Base-by-base conservation (phyloP, 1,284 basidiomycete species). In the Phlebopus sp. region DNA sequence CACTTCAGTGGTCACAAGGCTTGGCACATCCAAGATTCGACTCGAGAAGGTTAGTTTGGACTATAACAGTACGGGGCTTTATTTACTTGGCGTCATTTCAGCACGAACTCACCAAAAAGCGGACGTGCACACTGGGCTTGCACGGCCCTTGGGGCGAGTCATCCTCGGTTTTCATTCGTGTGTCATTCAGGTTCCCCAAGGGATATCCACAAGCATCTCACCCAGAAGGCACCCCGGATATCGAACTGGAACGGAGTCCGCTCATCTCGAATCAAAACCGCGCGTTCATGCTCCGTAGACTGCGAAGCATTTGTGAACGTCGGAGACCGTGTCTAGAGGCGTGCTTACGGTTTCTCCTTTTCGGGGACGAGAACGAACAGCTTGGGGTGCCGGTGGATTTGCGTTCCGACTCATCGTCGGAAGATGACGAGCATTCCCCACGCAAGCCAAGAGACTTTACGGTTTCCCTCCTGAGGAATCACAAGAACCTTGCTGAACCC, bases 91-190 rank as follows among this genome's bases (percentile, higher is more conserved):
- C 46, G 37, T 43, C n/a, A 25, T 19, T 40, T 31, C 59, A 92
- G 88, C 82, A 89, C 47, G 92, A 94, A 52, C 70, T 94, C 36
- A 77, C 77, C 4, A 91, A 87, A 61, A 84, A 83, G 59, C 79
- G 92, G 23, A 88, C 82, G 14, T 91, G 91, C 55, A 94, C 91
- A 2, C 77, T 97, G 45, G 89, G 91, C 7, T 72, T 97, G 40
- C 86, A 92, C 58, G 92, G 92, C 0, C 93, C 92, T 1, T 96
- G 93, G 92, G 92, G 91, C 9, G 86, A 87, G 49, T 81, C 72
- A 13, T 86, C 79, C 4, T 84, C 78, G 23, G 66, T 66, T 17
- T 93, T 91, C 70, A 83, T 96, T 46, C 84, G 94, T 1, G 81
- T 95, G n/a, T 87, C 90, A 5, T 95, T 96, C 70, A 84, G 82